These are phyloP conservation scores for Meira nashicola DNA, from an alignment of 1,284 basidiomycete genomes.

Conservation along the genomic window DNA sequence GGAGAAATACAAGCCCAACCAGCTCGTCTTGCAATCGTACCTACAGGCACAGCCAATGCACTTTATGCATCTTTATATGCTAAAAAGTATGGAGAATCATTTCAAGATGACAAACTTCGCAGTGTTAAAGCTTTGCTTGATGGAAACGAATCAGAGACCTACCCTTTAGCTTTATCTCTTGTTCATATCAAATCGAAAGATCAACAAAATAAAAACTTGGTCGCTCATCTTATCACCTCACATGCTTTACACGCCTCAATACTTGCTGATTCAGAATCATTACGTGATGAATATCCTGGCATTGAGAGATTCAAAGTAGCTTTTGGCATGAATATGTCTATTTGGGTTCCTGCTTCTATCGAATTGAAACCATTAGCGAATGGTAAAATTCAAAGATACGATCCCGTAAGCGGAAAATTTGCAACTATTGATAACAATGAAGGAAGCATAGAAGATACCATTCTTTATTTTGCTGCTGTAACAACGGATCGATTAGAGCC, in stretches of 20 bases:
- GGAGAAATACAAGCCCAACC: neutral
- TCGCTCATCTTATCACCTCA: constrained; percentile 57
- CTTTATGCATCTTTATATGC: constrained; percentile 64
- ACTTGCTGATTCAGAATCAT: constrained; percentile 61
- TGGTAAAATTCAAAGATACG: constrained; percentile 60
- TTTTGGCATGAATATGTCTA: constrained; percentile 67
- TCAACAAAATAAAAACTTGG: constrained; percentile 5
- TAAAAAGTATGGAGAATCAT: constrained; percentile 25
- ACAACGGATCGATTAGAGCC: constrained; percentile 80
- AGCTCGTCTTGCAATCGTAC: constrained; percentile 56
- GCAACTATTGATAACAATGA: constrained; percentile 1
- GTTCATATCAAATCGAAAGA: constrained; percentile 6
- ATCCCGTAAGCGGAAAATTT: constrained; percentile 59
- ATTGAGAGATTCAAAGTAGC: constrained; percentile 82
- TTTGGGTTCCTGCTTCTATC: constrained; percentile 67
- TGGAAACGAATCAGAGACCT: neutral
- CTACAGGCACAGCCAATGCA: constrained; percentile 89
- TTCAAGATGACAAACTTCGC: constrained; percentile 13
- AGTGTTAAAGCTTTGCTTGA: neutral
- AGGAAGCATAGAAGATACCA: constrained; percentile 63
- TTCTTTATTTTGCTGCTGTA: constrained; percentile 73
- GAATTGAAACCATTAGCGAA: constrained; percentile 57
- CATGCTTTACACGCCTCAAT: constrained; percentile 78
- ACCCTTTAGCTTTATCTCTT: constrained; percentile 11
- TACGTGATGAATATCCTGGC: constrained; percentile 67